Evolutionary conservation across 495 filamentous ascomycete genomes (phyloP).

Genomic region (Xylaria nigripes): DNA sequence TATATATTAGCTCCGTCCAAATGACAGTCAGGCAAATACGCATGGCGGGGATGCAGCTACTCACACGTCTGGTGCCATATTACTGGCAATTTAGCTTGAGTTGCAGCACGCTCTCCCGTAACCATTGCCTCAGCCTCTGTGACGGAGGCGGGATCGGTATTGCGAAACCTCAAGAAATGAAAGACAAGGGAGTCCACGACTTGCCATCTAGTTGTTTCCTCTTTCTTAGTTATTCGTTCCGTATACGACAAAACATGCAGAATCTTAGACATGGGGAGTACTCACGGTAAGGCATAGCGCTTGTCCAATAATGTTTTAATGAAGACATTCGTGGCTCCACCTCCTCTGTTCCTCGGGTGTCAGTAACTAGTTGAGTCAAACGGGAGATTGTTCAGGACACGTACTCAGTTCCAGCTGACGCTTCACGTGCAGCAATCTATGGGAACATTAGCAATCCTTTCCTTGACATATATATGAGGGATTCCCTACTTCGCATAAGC

Average conservation of each 20-base stretch:
- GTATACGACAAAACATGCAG: neutral
- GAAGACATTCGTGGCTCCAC: slow-evolving; percentile 82
- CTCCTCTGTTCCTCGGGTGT: slow-evolving; percentile 31
- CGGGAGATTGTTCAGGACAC: neutral
- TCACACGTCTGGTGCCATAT: slow-evolving; percentile 67
- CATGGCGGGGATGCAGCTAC: neutral
- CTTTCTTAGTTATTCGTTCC: neutral
- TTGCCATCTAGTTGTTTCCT: slow-evolving; percentile 49
- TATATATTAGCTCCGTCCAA: neutral
- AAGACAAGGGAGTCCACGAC: slow-evolving; percentile 92
- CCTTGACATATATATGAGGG: neutral
- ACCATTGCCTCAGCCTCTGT: slow-evolving; percentile 38
- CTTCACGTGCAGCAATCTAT: slow-evolving; percentile 74
- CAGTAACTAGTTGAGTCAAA: neutral
- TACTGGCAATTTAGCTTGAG: slow-evolving; percentile 61
- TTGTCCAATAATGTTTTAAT: slow-evolving; percentile 90
- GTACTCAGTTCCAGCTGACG: slow-evolving; percentile 53
- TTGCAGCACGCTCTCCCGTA: slow-evolving; percentile 39
- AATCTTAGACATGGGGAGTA: neutral
- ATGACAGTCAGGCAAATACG: neutral
- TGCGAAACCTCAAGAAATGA: slow-evolving; percentile 86
- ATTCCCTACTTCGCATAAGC: slow-evolving; percentile 59
- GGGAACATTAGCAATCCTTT: neutral
- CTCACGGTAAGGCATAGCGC: slow-evolving; percentile 77
- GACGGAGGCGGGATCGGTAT: slow-evolving; percentile 36